Conservation (phyloP, 1,284 basidiomycete genomes). For the Heliocybe sulcata region DNA sequence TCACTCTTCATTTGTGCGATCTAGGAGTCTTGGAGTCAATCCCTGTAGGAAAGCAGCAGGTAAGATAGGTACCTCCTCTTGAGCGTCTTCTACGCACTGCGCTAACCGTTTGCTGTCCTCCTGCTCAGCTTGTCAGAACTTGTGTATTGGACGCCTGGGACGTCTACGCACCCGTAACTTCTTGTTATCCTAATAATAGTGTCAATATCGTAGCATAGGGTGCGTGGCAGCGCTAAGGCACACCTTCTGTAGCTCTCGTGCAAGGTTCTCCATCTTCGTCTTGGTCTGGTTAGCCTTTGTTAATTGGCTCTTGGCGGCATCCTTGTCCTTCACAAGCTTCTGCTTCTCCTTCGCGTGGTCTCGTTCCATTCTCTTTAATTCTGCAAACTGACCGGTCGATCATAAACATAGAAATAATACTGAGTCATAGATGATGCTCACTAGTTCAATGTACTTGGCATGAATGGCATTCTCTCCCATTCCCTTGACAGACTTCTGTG, state of each 20-base stretch:
- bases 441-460: conserved; percentile 77
- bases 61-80: conserved; percentile 55
- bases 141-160: conserved; percentile 5
- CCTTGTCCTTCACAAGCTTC: conserved; percentile 80
- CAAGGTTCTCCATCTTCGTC: conserved; percentile 81
- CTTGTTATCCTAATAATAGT: conserved; percentile 64
- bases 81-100: conserved; percentile 72
- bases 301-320: conserved; percentile 75
- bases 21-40: conserved; percentile 26
- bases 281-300: conserved; percentile 82
- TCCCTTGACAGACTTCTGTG: conserved; percentile 72
- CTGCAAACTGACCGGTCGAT: conserved; percentile 56
- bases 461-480: conserved; percentile 74
- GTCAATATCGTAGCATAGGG: conserved; percentile 11
- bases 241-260: conserved; percentile 80
- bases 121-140: conserved; percentile 29
- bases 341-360: conserved; percentile 85
- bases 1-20: conserved; percentile 71
- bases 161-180: conserved; percentile 56
- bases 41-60: conserved; percentile 1
- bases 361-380: conserved; percentile 73
- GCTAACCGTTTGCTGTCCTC: conserved; percentile 76
- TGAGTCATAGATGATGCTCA: conserved; percentile 23
- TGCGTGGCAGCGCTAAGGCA: conserved; percentile 4
- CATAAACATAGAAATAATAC: background rate